phyloP scores from a whole-genome alignment of 2,329 filamentous ascomycete genomes.

The Fusarium papillatum region DNA sequence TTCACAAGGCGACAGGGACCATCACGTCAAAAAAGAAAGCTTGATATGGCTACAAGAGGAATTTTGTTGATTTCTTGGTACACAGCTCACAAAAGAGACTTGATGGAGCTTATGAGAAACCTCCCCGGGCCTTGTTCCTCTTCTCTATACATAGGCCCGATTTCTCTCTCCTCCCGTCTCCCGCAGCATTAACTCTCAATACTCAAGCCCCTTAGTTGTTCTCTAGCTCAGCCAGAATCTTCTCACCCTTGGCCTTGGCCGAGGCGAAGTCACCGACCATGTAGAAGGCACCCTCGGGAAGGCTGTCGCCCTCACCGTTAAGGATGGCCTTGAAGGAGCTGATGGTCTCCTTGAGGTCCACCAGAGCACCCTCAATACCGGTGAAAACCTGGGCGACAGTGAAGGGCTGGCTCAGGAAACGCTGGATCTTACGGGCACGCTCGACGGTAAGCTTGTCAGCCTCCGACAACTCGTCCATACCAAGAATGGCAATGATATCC shows the following conservation, averaged over 20 bases:
- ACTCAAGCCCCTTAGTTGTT: slow-evolving; percentile 61
- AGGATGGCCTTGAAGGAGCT: slow-evolving; percentile 97
- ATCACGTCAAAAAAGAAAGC: slow-evolving; percentile 43
- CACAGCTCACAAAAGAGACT: slow-evolving; percentile 74
- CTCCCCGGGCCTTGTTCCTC: slow-evolving; percentile 64
- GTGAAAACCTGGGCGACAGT: slow-evolving; percentile 89
- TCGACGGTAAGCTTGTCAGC: slow-evolving; percentile 99
- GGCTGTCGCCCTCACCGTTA: slow-evolving; percentile 92
- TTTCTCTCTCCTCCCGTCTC: slow-evolving; percentile 47
- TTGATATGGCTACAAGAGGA: slow-evolving; percentile 57
- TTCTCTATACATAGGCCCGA: slow-evolving; percentile 69
- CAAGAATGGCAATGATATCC: slow-evolving; percentile 99
- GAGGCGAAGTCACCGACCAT: slow-evolving; percentile 98
- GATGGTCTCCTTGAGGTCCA: slow-evolving; percentile 99
- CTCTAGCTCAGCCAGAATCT: slow-evolving; percentile 98
- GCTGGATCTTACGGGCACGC: slow-evolving; percentile 99
- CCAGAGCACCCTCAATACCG: slow-evolving; percentile 94
- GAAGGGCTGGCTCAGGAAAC: slow-evolving; percentile 99
- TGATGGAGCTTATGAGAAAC: slow-evolving; percentile 67
- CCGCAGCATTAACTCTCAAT: slow-evolving; percentile 51
- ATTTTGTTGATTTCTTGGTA: slow-evolving; percentile 69
- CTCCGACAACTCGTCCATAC: slow-evolving; percentile 99
- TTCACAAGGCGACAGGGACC: not conserved
- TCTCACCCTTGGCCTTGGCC: slow-evolving; percentile 97
- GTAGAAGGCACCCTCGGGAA: slow-evolving; percentile 96